phyloP scores from a whole-genome alignment of 441 rosid species.

The Pelargonium australe region DNA sequence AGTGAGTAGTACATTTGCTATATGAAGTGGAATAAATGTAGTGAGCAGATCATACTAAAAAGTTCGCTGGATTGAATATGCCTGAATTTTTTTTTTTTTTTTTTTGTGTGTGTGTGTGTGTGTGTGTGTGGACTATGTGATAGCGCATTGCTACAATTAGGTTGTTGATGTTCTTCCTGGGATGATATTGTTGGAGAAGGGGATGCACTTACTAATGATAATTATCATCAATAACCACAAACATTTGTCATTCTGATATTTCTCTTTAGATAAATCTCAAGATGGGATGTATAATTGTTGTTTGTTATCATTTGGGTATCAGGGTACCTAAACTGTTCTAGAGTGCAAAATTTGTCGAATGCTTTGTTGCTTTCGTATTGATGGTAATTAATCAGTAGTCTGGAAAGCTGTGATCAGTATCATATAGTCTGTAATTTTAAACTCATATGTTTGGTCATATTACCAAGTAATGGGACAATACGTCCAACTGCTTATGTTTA shows the following conservation, averaged over 20 bases:
- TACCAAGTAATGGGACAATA: neutral
- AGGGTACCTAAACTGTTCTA: neutral
- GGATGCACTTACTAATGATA: too few relatives aligned
- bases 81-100: neutral
- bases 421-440: neutral
- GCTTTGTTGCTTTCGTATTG: neutral
- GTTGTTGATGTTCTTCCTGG: neutral
- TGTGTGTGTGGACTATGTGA: neutral
- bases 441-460: neutral
- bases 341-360: neutral
- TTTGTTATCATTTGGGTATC: too few relatives aligned
- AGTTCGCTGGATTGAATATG: neutral
- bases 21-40: slow-evolving; percentile 2
- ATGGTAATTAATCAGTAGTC: neutral
- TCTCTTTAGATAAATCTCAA: too few relatives aligned
- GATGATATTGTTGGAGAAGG: neutral
- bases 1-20: neutral
- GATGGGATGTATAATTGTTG: too few relatives aligned
- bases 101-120: neutral
- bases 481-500: neutral
- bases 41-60: slow-evolving; percentile 4
- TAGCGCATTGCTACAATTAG: neutral
- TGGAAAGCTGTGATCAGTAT: neutral
- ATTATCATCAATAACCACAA: too few relatives aligned
- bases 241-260: too few relatives aligned